Conservation (phyloP, 1,284 basidiomycete genomes). For the Sphagnurus paluster region DNA sequence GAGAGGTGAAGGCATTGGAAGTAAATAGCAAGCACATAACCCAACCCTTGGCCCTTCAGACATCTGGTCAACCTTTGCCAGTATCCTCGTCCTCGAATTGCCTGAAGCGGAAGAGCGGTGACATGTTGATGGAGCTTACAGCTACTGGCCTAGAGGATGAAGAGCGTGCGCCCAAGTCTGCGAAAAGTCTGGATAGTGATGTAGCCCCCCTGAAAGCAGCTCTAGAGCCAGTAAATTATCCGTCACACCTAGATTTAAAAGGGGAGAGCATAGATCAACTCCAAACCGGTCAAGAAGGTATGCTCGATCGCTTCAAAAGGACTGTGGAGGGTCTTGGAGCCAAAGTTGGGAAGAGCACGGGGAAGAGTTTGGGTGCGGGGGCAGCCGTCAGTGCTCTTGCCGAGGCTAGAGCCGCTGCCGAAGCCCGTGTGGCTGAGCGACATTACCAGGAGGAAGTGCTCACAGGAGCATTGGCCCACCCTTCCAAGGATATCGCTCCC, state of each 20-base stretch:
- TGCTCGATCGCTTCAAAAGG: conserved; percentile 64
- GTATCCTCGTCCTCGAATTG: conserved; percentile 20
- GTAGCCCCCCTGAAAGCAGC: conserved; percentile 30
- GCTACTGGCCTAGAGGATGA: conserved; percentile 29
- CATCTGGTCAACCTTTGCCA: too few relatives aligned
- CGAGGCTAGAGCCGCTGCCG: conserved; percentile 69
- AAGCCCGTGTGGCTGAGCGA: conserved; percentile 67
- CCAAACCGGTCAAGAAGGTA: conserved; percentile 41
- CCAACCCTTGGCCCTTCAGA: conserved; percentile 23
- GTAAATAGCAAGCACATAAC: conserved; percentile 43
- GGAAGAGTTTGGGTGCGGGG: conserved; percentile 63
- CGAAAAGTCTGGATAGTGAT: conserved; percentile 42
- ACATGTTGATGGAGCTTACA: conserved; percentile 37
- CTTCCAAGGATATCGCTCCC: conserved; percentile 7
- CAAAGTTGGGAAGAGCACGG: conserved; percentile 57
- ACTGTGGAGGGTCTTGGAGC: conserved; percentile 67
- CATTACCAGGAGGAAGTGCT: conserved; percentile 43
- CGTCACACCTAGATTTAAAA: conserved; percentile 3
- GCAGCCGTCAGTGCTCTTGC: conserved; percentile 59
- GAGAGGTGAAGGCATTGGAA: conserved; percentile 73
- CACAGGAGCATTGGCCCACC: conserved; percentile 24
- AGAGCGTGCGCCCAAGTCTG: conserved; percentile 48
- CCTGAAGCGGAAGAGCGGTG: conserved; percentile 69
- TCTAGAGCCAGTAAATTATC: conserved; percentile 1
- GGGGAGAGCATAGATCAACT: conserved; percentile 34